These are phyloP conservation scores for Rhodotorula sp. DNA, from an alignment of 1,284 basidiomycete species.

Conservation along the genomic window DNA sequence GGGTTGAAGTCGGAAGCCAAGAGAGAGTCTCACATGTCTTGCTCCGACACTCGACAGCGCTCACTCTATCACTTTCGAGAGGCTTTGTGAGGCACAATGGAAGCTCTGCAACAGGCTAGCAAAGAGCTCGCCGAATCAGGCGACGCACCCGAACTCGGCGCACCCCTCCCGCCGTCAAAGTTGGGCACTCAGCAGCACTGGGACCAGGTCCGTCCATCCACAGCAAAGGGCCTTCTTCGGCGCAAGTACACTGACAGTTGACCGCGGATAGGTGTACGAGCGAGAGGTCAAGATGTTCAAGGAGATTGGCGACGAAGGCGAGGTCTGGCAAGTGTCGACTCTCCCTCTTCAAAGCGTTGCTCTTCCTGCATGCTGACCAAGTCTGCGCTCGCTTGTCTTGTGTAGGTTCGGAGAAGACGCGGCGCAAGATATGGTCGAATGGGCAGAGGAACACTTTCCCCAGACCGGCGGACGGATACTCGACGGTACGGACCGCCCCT, in stretches of 20 bases:
- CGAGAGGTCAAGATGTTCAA: constrained; percentile 69
- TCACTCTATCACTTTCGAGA: too few relatives aligned
- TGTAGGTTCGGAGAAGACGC: constrained; percentile 78
- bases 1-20: not conserved
- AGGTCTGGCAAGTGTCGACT: constrained; percentile 65
- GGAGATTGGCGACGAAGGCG: constrained; percentile 82
- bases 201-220: constrained; percentile 13
- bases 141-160: constrained; percentile 28
- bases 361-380: too few relatives aligned
- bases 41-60: too few relatives aligned
- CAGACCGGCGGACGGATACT: constrained; percentile 40
- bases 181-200: constrained; percentile 65
- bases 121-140: constrained; percentile 24
- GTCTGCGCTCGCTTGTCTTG: too few relatives aligned
- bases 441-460: constrained; percentile 41
- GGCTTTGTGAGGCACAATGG: not conserved
- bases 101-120: constrained; percentile 34
- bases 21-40: too few relatives aligned
- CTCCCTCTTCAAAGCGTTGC: too few relatives aligned
- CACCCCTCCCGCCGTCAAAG: constrained; percentile 55
- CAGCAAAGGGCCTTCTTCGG: too few relatives aligned
- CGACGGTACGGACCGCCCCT: constrained; percentile 32
- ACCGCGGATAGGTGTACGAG: constrained; percentile 49
- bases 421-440: constrained; percentile 69
- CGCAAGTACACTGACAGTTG: too few relatives aligned